Conservation (phyloP, 768 basidiomycete genomes). For the Cyathus striatus region DNA sequence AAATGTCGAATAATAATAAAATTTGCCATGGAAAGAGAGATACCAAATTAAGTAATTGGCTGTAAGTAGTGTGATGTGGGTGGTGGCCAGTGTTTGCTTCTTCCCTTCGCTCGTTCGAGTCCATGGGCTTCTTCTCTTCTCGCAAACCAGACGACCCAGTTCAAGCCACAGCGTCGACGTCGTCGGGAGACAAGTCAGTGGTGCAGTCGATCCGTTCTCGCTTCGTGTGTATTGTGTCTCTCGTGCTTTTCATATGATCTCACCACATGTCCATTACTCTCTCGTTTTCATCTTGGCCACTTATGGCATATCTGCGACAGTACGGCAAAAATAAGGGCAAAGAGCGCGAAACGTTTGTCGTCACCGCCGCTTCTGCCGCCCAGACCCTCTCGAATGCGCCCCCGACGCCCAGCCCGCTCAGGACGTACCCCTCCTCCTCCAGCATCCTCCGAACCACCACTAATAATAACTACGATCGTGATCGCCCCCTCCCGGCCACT, state of each 20-base stretch:
- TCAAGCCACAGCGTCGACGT: slow-evolving; percentile 15
- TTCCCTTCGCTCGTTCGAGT: too few relatives aligned
- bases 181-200: slow-evolving; percentile 37
- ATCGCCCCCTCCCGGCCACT: slow-evolving; percentile 12
- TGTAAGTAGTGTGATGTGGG: too few relatives aligned
- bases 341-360: slow-evolving; percentile 39
- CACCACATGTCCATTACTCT: too few relatives aligned
- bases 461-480: slow-evolving; percentile 7
- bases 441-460: slow-evolving; percentile 18
- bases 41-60: too few relatives aligned
- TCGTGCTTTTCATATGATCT: too few relatives aligned
- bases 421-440: slow-evolving; percentile 13
- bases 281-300: too few relatives aligned
- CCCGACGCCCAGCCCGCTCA: slow-evolving; percentile 18
- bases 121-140: slow-evolving; percentile 52
- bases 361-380: slow-evolving; percentile 25
- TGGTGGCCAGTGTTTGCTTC: too few relatives aligned
- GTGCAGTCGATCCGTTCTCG: slow-evolving; percentile 57
- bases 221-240: slow-evolving; percentile 39
- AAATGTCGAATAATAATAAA: neutral
- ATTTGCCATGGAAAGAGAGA: too few relatives aligned
- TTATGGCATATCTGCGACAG: slow-evolving; percentile 17
- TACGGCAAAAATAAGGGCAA: slow-evolving; percentile 57
- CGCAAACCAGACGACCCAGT: slow-evolving; percentile 39
- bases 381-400: slow-evolving; percentile 28